Conservation (phyloP, 768 basidiomycete genomes). For the Cystofilobasidium capitatum region DNA sequence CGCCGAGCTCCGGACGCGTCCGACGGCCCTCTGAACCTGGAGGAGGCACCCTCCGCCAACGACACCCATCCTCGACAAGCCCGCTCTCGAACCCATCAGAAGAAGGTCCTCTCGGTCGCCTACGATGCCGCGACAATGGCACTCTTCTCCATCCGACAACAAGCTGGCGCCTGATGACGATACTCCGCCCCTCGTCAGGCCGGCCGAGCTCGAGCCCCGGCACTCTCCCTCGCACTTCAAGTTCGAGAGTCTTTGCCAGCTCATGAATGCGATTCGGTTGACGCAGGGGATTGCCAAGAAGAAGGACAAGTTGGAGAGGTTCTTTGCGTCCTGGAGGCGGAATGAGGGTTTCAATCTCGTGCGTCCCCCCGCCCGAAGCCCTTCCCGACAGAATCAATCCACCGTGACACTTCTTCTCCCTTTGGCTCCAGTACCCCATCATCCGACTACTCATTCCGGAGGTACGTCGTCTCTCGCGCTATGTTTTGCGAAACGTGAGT, state of each 20-base stretch:
- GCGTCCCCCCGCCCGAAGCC: background rate
- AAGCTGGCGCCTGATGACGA: background rate
- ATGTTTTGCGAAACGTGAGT: background rate
- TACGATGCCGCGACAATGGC: background rate
- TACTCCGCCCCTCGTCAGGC: conserved; percentile 23
- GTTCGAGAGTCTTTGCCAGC: conserved; percentile 50
- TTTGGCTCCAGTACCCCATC: conserved; percentile 54
- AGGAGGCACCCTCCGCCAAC: too few relatives aligned
- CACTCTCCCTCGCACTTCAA: conserved; percentile 30
- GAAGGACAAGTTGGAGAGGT: conserved; percentile 57
- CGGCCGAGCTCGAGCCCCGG: conserved; percentile 29
- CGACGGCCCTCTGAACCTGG: too few relatives aligned
- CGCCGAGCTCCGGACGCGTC: too few relatives aligned
- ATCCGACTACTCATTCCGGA: conserved; percentile 84
- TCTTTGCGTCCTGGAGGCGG: conserved; percentile 75
- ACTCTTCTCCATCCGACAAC: background rate
- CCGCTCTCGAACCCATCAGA: too few relatives aligned
- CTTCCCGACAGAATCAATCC: background rate
- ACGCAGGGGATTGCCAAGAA: conserved; percentile 68
- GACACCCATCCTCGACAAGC: too few relatives aligned
- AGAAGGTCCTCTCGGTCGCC: too few relatives aligned
- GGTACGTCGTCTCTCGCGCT: conserved; percentile 40
- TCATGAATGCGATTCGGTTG: conserved; percentile 51
- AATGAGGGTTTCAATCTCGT: conserved; percentile 70
- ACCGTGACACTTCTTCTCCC: background rate